Base-by-base conservation (phyloP, 176 grass and related monocot genomes). In the Olyra latifolia region DNA sequence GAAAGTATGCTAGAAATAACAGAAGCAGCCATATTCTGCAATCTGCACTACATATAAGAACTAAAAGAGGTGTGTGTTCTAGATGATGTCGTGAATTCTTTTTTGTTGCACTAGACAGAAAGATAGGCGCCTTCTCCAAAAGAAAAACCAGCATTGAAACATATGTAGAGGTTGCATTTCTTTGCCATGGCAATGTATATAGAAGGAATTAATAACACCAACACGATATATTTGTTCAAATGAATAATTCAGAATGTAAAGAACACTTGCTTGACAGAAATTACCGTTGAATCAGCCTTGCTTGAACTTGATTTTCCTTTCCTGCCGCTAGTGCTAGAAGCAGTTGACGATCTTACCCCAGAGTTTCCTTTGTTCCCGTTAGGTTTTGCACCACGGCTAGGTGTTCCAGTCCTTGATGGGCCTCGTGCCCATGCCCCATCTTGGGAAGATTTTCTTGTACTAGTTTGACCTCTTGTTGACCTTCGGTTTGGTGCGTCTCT, bases 361-460 rank as follows among this genome's bases (percentile, higher is more conserved):
- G 86, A 79, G 81, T 35, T 82, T 75, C 61, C 82, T 90, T 87
- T 97, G 76, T 79, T 78, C 35, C 91, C 70, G 54, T 80, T 88
- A 78, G 94, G 69, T 77, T 87, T 94, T 81, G 89, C 67, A 7
- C 82, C 81, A 82, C 94, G 91, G 57, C 83, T 87, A 52, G 80
- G 66, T 57, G 88, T 86, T 79, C 82, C 87, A 82, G 91, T 39
- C 82, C 78, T 93, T 62, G 94, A 85, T 62, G 91, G 39, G 69
- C 89, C 87, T 74, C 94, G 94, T 50, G 91, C 84, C 94, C 91
- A 90, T 48, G 82, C 82, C 82, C 85, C 96, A 82, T 99, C 96
- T 64, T 94, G 92, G 17, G 83, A 87, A 64, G 89, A 82, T 84
- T 89, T 94, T 86, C 89, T 91, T 4, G 71, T 30, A 75, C 89